These are phyloP conservation scores for Penicillium sp. DNA, from an alignment of 2,329 filamentous ascomycete species.

Conservation along the genomic window DNA sequence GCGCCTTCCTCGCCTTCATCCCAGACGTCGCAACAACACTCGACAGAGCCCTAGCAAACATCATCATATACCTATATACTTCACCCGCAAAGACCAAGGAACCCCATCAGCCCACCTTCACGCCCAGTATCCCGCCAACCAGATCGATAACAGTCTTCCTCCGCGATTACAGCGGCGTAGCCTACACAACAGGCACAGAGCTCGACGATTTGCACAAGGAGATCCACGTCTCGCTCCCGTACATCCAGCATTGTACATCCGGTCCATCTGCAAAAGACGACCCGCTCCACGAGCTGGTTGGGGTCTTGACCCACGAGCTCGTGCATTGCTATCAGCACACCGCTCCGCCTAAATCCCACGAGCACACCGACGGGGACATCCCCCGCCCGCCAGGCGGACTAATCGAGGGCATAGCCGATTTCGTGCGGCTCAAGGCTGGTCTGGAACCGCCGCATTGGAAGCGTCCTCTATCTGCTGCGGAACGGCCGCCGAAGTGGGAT, in stretches of 20 bases:
- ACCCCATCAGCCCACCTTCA: slow-evolving; percentile 22
- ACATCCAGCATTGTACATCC: slow-evolving; percentile 52
- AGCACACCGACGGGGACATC: slow-evolving; percentile 8
- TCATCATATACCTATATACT: slow-evolving; percentile 70
- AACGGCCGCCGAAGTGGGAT: slow-evolving; percentile 68
- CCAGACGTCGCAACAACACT: slow-evolving; percentile 61
- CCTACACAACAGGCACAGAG: slow-evolving; percentile 79
- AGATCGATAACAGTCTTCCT: slow-evolving; percentile 83
- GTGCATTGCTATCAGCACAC: slow-evolving; percentile 93
- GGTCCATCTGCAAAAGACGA: slow-evolving; percentile 22
- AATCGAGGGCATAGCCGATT: slow-evolving; percentile 90
- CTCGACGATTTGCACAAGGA: slow-evolving; percentile 87
- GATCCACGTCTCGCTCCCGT: slow-evolving; percentile 79
- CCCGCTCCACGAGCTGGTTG: slow-evolving; percentile 63
- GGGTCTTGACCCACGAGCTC: slow-evolving; percentile 86
- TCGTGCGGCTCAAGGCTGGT: slow-evolving; percentile 73
- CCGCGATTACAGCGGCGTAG: slow-evolving; percentile 75
- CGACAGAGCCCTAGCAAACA: slow-evolving; percentile 60
- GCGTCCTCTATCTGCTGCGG: slow-evolving; percentile 44
- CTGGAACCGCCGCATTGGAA: slow-evolving; percentile 84
- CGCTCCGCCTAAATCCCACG: slow-evolving; percentile 49
- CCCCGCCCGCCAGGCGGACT: slow-evolving; percentile 63
- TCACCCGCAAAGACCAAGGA: slow-evolving; percentile 10
- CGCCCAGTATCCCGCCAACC: slow-evolving; percentile 56
- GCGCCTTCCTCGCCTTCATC: slow-evolving; percentile 65